Percentiles rank a stretch among this genome's conserved stretches.
phyloP scores from a whole-genome alignment of 192 early-diverging fungal species.

The Gamsiella multidivaricata region DNA sequence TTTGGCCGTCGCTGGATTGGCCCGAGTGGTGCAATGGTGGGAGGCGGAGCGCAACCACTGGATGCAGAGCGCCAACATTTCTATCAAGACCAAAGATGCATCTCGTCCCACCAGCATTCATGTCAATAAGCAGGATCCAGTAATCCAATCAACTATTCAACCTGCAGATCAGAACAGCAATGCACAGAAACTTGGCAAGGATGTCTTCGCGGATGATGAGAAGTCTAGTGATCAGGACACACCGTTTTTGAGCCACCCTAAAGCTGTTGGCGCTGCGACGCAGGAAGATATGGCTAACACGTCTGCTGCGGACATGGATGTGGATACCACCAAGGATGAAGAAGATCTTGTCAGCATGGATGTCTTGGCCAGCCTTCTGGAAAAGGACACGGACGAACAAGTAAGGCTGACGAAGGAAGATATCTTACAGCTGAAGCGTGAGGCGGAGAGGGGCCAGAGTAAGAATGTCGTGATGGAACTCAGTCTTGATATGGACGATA shows the following conservation, averaged over 20 bases:
- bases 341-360: slow-evolving; percentile 28
- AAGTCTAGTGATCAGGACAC: not conserved
- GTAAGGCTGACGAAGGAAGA: slow-evolving; percentile 48
- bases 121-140: slow-evolving; percentile 7
- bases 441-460: slow-evolving; percentile 74
- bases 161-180: not conserved
- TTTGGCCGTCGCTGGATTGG: slow-evolving; percentile 78
- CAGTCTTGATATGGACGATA: slow-evolving; percentile 60
- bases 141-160: not conserved
- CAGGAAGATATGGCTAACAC: not conserved
- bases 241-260: not conserved
- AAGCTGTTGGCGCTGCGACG: not conserved
- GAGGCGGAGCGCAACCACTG: slow-evolving; percentile 80
- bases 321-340: not conserved
- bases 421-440: slow-evolving; percentile 63
- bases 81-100: slow-evolving; percentile 28
- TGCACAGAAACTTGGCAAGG: not conserved
- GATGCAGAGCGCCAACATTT: slow-evolving; percentile 54
- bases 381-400: slow-evolving; percentile 25
- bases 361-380: slow-evolving; percentile 23
- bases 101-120: slow-evolving; percentile 42
- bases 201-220: not conserved
- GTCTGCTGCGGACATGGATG: not conserved
- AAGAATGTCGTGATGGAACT: slow-evolving; percentile 84
- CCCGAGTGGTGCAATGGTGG: slow-evolving; percentile 81